Evolutionary conservation across 306 rosid genomes (phyloP), one percentile per base, ranked within the genome.

Genomic region (Glycine soja): DNA sequence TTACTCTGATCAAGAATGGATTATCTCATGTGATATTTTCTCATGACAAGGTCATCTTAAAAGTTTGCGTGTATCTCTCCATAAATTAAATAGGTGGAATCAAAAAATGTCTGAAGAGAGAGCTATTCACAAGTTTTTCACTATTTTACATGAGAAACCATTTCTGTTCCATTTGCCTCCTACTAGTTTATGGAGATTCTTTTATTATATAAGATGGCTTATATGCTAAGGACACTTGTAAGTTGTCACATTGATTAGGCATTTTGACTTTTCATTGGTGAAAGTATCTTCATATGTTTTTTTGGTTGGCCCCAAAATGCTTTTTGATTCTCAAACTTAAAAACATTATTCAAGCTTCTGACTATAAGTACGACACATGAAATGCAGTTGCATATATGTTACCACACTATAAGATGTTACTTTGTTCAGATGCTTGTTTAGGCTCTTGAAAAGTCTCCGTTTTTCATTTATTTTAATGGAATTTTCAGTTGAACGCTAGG

Each of bases 401-500:
- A 77, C 82, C 50, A 51, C 67, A 9, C 69, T 62, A 32, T 62
- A 57, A 42, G 58, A 36, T 59, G 46, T 81, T 58, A 6, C 73
- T 63, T 52, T 32, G 47, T 63, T 75, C 64, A 45, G 40, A 65
- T 73, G 71, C 82, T 74, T 24, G 30, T 1, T 24, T 72, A 46
- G 66, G 75, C 78, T 81, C 81, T 61, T 78, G 62, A 80, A 67
- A 70, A 68, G 40, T 72, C 47, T 61, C 24, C 50, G 5, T n/a
- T 73, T 71, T 70, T 71, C 59, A 40, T 85, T 81, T 75, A 66
- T 77, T 81, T 72, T 52, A 67, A 70, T 84, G 69, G 88, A 85
- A 88, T 72, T 86, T 81, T 87, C 98, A 95, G 99, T 85, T 95
- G 84, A 95, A 95, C 66, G 94, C 90, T 67, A 89, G 99, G 87